Percentiles rank a stretch among this genome's conserved stretches.
phyloP scores from a whole-genome alignment of 75 land plant species.

The Chamaecyparis obtusa region DNA sequence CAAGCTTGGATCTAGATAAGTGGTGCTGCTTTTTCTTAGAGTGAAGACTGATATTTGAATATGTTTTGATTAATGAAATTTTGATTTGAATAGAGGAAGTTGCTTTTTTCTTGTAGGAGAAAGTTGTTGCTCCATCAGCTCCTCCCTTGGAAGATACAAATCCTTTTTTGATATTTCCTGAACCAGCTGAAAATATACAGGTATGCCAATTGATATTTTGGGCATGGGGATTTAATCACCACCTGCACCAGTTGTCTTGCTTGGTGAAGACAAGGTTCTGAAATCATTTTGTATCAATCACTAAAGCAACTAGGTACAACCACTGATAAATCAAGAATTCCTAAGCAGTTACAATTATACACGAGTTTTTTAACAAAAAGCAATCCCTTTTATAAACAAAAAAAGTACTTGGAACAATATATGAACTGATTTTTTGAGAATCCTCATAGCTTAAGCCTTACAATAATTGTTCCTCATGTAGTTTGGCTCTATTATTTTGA shows the following conservation, averaged over 20 bases:
- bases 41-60: not conserved
- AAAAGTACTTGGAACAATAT: not conserved
- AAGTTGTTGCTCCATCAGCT: constrained; percentile 15
- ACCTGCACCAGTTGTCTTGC: not conserved
- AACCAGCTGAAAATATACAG: constrained; percentile 81
- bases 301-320: not conserved
- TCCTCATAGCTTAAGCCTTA: too few relatives aligned
- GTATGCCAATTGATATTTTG: constrained; percentile 22
- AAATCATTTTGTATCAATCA: not conserved
- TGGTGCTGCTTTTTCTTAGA: not conserved
- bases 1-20: not conserved
- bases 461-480: not conserved
- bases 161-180: constrained; percentile 82
- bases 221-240: not conserved
- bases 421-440: not conserved
- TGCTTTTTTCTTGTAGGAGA: constrained; percentile 31
- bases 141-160: constrained; percentile 66
- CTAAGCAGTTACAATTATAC: not conserved
- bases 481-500: not conserved
- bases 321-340: not conserved
- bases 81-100: not conserved
- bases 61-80: not conserved
- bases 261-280: not conserved
- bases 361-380: not conserved
- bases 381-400: not conserved